Conservation (phyloP, 441 rosid genomes). For the Aquilaria agallochum region DNA sequence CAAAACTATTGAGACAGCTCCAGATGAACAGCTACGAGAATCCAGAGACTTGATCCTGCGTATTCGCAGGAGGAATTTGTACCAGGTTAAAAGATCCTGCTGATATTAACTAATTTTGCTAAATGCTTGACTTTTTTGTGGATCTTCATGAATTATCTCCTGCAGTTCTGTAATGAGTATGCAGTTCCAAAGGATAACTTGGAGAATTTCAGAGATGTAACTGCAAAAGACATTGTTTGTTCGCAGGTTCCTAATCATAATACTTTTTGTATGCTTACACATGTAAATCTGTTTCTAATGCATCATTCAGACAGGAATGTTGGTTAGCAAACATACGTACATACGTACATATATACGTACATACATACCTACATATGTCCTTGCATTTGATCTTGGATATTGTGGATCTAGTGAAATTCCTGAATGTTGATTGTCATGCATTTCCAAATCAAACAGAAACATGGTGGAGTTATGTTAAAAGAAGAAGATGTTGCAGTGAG, state of each 20-base stretch:
- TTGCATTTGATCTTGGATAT: neutral
- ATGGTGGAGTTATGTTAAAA: constrained; percentile 50
- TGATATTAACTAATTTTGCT: neutral
- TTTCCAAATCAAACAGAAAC: constrained; percentile 37
- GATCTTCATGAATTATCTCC: constrained; percentile 1
- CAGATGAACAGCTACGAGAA: constrained; percentile 62
- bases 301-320: constrained; percentile 5
- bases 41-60: constrained; percentile 75
- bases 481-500: constrained; percentile 80
- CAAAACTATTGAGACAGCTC: constrained; percentile 76
- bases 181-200: constrained; percentile 83
- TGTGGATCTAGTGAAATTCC: too few relatives aligned
- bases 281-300: neutral
- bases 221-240: constrained; percentile 84
- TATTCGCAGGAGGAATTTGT: constrained; percentile 74
- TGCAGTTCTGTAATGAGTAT: constrained; percentile 95
- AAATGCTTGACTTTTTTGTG: constrained; percentile 1
- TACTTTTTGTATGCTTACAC: constrained; percentile 4
- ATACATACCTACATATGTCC: too few relatives aligned
- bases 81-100: constrained; percentile 48
- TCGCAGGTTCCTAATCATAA: constrained; percentile 55
- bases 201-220: constrained; percentile 79
- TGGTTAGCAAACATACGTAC: neutral
- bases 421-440: too few relatives aligned
- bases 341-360: too few relatives aligned